These are phyloP conservation scores for Theobroma cacao DNA, from an alignment of 345 rosid genomes.

Conservation along the genomic window DNA sequence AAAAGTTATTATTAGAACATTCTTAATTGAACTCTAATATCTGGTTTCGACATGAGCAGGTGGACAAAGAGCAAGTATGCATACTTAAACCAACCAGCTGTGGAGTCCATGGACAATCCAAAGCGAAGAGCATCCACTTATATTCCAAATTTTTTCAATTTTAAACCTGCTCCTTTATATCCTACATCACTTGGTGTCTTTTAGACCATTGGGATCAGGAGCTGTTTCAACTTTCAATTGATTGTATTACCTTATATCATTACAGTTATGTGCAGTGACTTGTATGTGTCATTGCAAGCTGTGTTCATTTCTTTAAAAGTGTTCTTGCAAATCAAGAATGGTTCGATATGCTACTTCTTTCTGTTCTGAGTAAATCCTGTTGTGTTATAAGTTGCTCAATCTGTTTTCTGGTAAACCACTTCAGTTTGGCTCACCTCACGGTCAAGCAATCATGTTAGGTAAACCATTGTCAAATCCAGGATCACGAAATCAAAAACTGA, in stretches of 20 bases:
- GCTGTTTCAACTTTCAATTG: not conserved
- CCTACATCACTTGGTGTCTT: conserved; percentile 64
- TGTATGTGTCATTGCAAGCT: not conserved
- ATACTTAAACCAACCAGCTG: conserved; percentile 80
- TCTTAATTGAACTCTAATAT: not conserved
- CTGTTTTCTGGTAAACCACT: not conserved
- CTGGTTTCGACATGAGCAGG: conserved; percentile 43
- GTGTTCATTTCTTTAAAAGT: not conserved
- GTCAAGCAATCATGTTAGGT: not conserved
- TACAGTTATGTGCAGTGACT: not conserved
- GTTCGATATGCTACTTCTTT: not conserved
- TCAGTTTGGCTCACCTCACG: not conserved
- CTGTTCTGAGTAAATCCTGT: not conserved
- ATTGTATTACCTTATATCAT: not conserved
- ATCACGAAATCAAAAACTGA: not conserved
- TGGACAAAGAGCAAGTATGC: conserved; percentile 96
- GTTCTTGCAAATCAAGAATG: not conserved
- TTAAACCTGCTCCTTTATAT: conserved; percentile 55
- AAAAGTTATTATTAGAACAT: not conserved
- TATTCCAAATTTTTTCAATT: conserved; percentile 58
- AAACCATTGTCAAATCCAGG: not conserved
- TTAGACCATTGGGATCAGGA: conserved; percentile 8
- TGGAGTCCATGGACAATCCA: conserved; percentile 42
- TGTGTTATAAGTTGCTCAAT: not conserved
- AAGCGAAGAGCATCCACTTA: conserved; percentile 48